Evolutionary conservation across 306 rosid genomes (phyloP), one percentile per base, ranked within the genome.

Genomic region (Styphnolobium japonicum): DNA sequence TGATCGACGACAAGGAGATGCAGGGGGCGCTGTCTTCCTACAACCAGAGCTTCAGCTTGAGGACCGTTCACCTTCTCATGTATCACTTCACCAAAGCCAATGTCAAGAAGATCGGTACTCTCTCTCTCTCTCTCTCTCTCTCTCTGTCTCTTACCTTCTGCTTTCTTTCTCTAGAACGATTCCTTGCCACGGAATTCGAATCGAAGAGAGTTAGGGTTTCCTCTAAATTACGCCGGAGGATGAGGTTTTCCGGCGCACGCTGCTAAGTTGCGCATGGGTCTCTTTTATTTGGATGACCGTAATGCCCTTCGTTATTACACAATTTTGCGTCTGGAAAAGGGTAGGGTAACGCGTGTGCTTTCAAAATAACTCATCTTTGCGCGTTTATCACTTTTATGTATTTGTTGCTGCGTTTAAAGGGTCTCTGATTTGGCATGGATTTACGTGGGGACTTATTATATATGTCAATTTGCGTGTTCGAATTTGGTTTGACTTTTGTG

Each of bases 1-100:
- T 89, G 27, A 95, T 95, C 73, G 99, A 95, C 48, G 99, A 93
- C 52, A 90, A 84, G 86, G 99, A 95, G 85, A 21, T 95, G 90
- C 99, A 93, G 87, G 71, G 89, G 69, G 97, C 97, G 21, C 88
- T 95, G 0, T 91, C 98, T 22, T 90, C 97, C 2, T 93, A 93
- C 74, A 83, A 85, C 11, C 97, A 93, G 87, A 87, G 83, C 87
- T 95, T 95, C 83, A 90, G 98, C 69, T 77, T 95, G 82, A 89
- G 98, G 72, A 93, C 99, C 14, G 98, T 95, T 53, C 99, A 91
- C 29, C 98, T 95, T 14, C 99, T 95, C 71, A 95, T 95, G 99
- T 82, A 87, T 63, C 88, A 69, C 74, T 95, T 95, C 87, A 95
- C 99, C 81, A 89, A 88, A 60, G 49, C 96, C 72, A 93, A 83